phyloP scores from a whole-genome alignment of 345 rosid genomes.

The Litchi chinensis region DNA sequence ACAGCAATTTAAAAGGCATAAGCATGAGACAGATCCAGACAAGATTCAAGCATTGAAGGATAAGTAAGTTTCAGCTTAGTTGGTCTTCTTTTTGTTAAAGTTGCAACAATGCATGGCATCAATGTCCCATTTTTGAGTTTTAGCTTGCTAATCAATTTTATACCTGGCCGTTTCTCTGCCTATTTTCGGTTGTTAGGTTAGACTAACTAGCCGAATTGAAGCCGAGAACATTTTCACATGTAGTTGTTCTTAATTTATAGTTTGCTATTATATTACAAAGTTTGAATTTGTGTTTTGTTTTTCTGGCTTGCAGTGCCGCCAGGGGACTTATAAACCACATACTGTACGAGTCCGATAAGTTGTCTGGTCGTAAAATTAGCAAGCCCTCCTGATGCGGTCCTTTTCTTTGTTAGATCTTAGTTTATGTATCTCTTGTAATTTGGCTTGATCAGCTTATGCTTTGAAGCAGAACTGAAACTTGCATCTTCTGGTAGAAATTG shows the following conservation, averaged over 20 bases:
- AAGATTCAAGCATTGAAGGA: slow-evolving; percentile 90
- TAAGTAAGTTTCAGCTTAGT: slow-evolving; percentile 58
- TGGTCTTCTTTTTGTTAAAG: background rate
- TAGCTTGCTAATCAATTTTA: background rate
- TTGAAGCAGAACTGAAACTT: background rate
- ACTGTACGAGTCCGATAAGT: slow-evolving; percentile 74
- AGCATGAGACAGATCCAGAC: slow-evolving; percentile 83
- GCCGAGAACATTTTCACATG: background rate
- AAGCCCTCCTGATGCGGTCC: slow-evolving; percentile 31
- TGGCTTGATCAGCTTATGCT: background rate
- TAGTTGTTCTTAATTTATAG: too few species aligned
- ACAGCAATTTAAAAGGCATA: slow-evolving; percentile 82
- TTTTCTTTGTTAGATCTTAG: background rate
- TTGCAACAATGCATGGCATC: background rate
- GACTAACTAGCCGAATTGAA: background rate
- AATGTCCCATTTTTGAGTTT: background rate
- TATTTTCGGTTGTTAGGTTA: background rate
- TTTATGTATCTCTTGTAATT: slow-evolving; percentile 1
- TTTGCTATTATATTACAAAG: background rate
- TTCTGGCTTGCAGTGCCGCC: slow-evolving; percentile 74
- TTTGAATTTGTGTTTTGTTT: slow-evolving; percentile 1
- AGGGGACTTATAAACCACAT: slow-evolving; percentile 96
- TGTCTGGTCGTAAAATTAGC: slow-evolving; percentile 79
- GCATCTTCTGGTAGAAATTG: background rate
- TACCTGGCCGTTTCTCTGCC: background rate